phyloP scores from a whole-genome alignment of 257 asterid genomes.

The Solanum sitiens region DNA sequence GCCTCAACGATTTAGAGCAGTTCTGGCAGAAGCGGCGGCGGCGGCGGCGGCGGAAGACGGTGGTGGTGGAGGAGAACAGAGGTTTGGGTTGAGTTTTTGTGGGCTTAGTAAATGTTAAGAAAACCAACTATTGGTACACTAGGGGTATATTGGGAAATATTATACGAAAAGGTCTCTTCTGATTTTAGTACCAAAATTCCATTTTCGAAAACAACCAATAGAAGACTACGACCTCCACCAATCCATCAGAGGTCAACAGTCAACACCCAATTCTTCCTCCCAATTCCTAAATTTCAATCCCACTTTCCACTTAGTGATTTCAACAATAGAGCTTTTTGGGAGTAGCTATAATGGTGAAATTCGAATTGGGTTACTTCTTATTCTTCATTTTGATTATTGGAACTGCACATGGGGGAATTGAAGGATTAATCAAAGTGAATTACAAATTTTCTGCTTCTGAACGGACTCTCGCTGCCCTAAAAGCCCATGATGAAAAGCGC shows the following conservation, averaged over 20 bases:
- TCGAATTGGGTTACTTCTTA: not conserved
- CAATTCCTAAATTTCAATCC: not conserved
- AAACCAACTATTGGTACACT: not conserved
- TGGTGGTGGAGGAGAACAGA: not conserved
- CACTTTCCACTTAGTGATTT: not conserved
- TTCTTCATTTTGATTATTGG: not conserved
- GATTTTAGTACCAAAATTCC: not conserved
- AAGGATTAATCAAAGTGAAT: slow-evolving; percentile 52
- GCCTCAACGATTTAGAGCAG: too few species aligned
- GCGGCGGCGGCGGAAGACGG: not conserved
- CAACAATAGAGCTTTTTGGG: not conserved
- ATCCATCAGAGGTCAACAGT: not conserved
- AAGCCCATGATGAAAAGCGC: slow-evolving; percentile 80
- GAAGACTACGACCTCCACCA: not conserved
- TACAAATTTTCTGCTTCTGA: slow-evolving; percentile 70
- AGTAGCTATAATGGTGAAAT: not conserved
- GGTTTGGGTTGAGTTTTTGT: not conserved
- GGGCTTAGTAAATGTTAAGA: not conserved
- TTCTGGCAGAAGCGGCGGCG: not conserved
- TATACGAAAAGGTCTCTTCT: not conserved
- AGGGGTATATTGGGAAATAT: not conserved
- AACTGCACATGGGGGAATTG: slow-evolving; percentile 4
- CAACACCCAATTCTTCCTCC: not conserved
- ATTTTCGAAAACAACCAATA: not conserved
- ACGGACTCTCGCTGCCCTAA: slow-evolving; percentile 64